Conservation (phyloP, 305 asterid genomes). For the Caryopteris hybrid region DNA sequence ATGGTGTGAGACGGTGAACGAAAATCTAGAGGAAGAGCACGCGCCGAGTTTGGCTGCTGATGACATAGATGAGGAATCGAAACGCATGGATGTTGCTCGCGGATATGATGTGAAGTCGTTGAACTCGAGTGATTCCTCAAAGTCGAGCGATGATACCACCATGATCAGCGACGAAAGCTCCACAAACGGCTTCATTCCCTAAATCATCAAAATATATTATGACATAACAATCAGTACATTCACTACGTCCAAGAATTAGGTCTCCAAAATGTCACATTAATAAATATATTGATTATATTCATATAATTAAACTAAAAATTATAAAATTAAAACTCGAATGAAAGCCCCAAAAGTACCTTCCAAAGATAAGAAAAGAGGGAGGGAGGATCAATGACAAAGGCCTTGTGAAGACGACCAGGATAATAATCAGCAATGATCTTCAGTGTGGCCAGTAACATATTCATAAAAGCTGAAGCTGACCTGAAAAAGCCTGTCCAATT, state of each 20-base stretch:
- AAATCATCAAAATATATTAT: too few relatives aligned
- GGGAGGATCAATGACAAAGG: conserved; percentile 90
- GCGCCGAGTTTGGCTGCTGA: conserved; percentile 55
- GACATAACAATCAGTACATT: too few relatives aligned
- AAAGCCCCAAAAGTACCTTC: conserved; percentile 47
- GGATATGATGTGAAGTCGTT: conserved; percentile 49
- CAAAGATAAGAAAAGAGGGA: conserved; percentile 81
- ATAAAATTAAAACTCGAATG: background rate
- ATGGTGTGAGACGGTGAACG: conserved; percentile 85
- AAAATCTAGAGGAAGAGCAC: conserved; percentile 76
- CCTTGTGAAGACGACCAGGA: conserved; percentile 70
- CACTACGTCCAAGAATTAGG: too few relatives aligned
- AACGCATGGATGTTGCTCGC: conserved; percentile 68
- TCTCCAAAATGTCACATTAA: too few relatives aligned
- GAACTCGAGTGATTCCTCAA: conserved; percentile 61
- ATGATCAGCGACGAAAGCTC: conserved; percentile 56
- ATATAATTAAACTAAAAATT: background rate
- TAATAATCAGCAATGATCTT: conserved; percentile 76
- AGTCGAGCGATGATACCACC: conserved; percentile 68
- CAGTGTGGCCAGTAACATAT: conserved; percentile 62
- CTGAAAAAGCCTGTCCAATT: conserved; percentile 73
- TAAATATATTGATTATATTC: too few relatives aligned
- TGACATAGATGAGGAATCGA: conserved; percentile 43
- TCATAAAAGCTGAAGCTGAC: conserved; percentile 92
- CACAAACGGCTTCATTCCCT: conserved; percentile 86